Evolutionary conservation across 805 yeast genomes (phyloP).

Genomic region (Monosporozyma solicola): DNA sequence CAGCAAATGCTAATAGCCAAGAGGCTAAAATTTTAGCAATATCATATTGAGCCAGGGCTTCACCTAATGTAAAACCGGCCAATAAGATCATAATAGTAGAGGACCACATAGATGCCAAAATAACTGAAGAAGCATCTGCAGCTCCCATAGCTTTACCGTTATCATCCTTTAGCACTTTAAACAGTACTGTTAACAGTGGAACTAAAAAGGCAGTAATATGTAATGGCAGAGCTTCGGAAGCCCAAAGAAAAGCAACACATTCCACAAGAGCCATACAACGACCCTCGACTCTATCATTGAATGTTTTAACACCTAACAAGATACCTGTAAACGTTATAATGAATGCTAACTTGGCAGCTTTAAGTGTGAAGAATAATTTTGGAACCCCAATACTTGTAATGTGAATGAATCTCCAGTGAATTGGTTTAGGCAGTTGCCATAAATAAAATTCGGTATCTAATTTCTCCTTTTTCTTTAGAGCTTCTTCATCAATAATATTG

Average conservation of each 20-base stretch:
- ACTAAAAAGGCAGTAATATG: slow-evolving; percentile 80
- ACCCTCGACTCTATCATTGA: slow-evolving; percentile 51
- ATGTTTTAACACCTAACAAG: slow-evolving; percentile 49
- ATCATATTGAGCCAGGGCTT: slow-evolving; percentile 83
- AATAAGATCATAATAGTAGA: slow-evolving; percentile 81
- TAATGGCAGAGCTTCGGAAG: slow-evolving; percentile 87
- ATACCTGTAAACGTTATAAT: slow-evolving; percentile 45
- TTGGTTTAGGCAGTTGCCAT: slow-evolving; percentile 26
- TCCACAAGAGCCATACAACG: slow-evolving; percentile 61
- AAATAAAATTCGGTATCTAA: slow-evolving; percentile 29
- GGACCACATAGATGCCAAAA: slow-evolving; percentile 86
- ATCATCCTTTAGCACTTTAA: slow-evolving; percentile 50
- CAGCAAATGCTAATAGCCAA: slow-evolving; percentile 66
- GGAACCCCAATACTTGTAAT: slow-evolving; percentile 32
- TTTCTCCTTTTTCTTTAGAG: slow-evolving; percentile 41
- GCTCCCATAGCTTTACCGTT: slow-evolving; percentile 50
- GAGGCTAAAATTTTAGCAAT: slow-evolving; percentile 89
- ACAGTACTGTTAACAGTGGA: slow-evolving; percentile 69
- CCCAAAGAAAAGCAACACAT: slow-evolving; percentile 74
- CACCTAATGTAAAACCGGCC: slow-evolving; percentile 93
- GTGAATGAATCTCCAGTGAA: slow-evolving; percentile 5
- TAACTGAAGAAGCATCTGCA: slow-evolving; percentile 54
- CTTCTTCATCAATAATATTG: slow-evolving; percentile 4
- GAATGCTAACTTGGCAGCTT: slow-evolving; percentile 40
- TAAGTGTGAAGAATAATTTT: slow-evolving; percentile 38